phyloP scores from a whole-genome alignment of 352 stramenopile species.

The Globisporangium apiculatum region DNA sequence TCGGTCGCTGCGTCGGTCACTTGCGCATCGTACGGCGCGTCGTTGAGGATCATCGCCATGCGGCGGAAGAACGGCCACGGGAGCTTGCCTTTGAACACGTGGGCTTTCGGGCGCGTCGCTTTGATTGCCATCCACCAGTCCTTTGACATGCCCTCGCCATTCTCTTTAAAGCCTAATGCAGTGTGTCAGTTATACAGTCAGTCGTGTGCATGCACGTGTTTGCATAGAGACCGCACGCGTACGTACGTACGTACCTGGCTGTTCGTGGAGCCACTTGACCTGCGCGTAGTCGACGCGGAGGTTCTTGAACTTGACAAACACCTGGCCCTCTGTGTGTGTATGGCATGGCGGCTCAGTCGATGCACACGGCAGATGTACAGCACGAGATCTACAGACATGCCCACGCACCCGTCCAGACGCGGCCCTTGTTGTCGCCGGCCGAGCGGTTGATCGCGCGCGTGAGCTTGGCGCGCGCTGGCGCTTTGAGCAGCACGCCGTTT shows the following conservation, averaged over 20 bases:
- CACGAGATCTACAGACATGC: not conserved
- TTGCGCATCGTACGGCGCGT: constrained; percentile 13
- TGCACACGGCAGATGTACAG: not conserved
- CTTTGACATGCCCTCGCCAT: constrained; percentile 26
- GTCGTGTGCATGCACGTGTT: not conserved
- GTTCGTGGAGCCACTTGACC: constrained; percentile 34
- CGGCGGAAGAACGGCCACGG: constrained; percentile 39
- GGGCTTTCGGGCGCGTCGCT: constrained; percentile 30
- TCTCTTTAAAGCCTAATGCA: constrained; percentile 20
- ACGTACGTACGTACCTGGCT: constrained; percentile 17
- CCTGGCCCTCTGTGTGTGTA: constrained; percentile 25
- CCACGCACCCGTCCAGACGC: constrained; percentile 28
- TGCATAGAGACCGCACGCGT: not conserved
- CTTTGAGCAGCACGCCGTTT: constrained; percentile 39
- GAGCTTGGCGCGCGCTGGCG: constrained; percentile 33
- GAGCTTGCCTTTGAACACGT: constrained; percentile 51
- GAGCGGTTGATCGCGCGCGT: constrained; percentile 32
- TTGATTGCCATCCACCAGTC: constrained; percentile 48
- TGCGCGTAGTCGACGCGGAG: constrained; percentile 46
- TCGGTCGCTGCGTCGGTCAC: constrained; percentile 9
- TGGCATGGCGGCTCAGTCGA: not conserved
- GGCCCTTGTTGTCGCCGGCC: constrained; percentile 20
- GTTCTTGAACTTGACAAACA: constrained; percentile 66
- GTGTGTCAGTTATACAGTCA: no score
- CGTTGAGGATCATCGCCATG: constrained; percentile 40